A percentile compares a stretch with the other conserved stretches of the same genome.
Evolutionary conservation across 192 early-diverging fungal genomes (phyloP).

Genomic region (Entomortierella lignicola): DNA sequence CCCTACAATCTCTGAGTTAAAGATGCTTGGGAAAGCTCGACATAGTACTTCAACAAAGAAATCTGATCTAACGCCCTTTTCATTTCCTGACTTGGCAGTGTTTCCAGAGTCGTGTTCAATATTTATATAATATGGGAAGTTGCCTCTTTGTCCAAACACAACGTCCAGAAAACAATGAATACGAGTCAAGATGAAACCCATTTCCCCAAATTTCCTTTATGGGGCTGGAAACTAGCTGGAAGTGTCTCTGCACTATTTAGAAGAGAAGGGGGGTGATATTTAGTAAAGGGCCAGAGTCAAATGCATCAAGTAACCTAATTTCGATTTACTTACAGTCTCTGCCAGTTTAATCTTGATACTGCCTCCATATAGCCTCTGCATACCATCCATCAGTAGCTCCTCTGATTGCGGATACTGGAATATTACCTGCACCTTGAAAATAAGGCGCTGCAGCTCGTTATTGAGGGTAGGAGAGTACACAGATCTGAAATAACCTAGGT

Average conservation of each 20-base stretch:
- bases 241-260: not conserved
- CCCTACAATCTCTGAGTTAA: not conserved
- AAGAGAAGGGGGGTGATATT: not conserved
- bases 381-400: not conserved
- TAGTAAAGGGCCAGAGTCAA: not conserved
- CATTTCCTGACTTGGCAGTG: not conserved
- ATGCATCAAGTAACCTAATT: not conserved
- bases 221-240: not conserved
- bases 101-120: slow-evolving; percentile 4
- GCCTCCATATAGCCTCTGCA: not conserved
- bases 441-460: not conserved
- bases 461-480: not conserved
- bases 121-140: not conserved
- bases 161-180: not conserved
- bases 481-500: not conserved
- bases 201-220: not conserved
- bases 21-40: not conserved
- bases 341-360: not conserved
- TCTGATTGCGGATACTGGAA: not conserved
- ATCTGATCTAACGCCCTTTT: not conserved
- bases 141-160: slow-evolving; percentile 2
- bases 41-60: slow-evolving; percentile 1
- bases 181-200: slow-evolving; percentile 4
- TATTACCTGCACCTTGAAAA: not conserved
- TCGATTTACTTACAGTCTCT: not conserved